Evolutionary conservation across 768 basidiomycete species (phyloP).

Genomic region (Boletus rufocinnamomeus): DNA sequence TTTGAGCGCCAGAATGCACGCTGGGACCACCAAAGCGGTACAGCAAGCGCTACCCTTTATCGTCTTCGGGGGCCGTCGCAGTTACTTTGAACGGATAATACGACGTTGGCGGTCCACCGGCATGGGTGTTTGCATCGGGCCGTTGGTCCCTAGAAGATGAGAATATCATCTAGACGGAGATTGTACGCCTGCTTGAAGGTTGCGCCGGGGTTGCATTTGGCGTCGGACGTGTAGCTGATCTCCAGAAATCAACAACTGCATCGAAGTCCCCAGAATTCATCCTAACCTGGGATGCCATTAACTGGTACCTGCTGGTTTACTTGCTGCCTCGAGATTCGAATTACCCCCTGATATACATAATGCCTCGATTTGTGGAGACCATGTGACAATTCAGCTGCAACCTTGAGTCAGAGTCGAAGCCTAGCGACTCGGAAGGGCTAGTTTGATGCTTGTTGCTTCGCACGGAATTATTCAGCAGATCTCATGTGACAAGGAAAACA

Average conservation of each 20-base stretch:
- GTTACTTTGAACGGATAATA: not conserved
- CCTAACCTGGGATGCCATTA: not conserved
- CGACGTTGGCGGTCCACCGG: not conserved
- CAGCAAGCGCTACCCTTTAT: not conserved
- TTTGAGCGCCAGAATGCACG: not conserved
- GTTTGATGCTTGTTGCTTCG: conserved; percentile 44
- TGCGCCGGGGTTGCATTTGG: not conserved
- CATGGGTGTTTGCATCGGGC: not conserved
- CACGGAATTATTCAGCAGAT: conserved; percentile 33
- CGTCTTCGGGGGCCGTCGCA: not conserved
- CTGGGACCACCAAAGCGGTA: not conserved
- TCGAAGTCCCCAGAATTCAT: not conserved
- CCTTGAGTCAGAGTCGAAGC: not conserved
- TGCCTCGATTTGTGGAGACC: not conserved
- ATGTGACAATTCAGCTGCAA: not conserved
- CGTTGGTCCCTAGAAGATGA: not conserved
- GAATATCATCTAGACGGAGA: not conserved
- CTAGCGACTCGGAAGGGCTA: too few species aligned
- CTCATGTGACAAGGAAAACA: conserved; percentile 39
- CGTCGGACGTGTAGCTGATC: not conserved
- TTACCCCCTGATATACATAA: not conserved
- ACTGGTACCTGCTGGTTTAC: not conserved
- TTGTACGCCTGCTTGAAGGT: too few species aligned
- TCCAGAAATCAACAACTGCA: not conserved
- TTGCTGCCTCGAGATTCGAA: not conserved